These are phyloP conservation scores for Piper betle DNA, from an alignment of 164 flowering plant species.

Conservation along the genomic window DNA sequence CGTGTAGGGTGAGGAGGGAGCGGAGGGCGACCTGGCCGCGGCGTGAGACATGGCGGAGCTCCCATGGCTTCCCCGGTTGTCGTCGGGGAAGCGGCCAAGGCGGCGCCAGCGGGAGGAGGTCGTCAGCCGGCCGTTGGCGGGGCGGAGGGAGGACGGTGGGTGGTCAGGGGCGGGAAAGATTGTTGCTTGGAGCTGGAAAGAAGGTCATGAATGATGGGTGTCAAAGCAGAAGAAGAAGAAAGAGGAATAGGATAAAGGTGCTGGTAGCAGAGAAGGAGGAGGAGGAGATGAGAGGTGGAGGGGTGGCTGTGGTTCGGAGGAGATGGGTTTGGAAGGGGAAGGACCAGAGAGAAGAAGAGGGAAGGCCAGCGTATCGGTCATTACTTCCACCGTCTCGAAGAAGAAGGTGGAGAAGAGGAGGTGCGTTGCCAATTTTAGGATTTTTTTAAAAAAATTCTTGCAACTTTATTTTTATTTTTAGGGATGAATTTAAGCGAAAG, in stretches of 20 bases:
- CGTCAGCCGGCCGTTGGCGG: conserved; percentile 13
- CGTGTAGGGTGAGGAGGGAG: not conserved
- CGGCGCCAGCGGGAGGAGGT: conserved; percentile 16
- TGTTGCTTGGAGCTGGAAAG: conserved; percentile 20
- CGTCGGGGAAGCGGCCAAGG: conserved; percentile 45
- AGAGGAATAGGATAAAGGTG: conserved; percentile 1
- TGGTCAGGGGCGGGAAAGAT: conserved; percentile 5
- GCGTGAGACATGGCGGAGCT: conserved; percentile 34
- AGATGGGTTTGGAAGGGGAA: conserved; percentile 29
- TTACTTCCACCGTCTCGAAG: conserved; percentile 2
- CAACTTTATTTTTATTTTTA: too few species aligned
- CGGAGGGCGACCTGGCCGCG: conserved; percentile 36
- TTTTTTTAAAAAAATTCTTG: too few species aligned
- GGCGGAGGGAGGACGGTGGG: conserved; percentile 2
- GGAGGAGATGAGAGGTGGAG: conserved; percentile 5
- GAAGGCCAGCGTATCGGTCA: conserved; percentile 67
- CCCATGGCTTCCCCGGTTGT: conserved; percentile 73
- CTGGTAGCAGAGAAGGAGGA: not conserved
- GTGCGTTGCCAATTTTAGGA: too few species aligned
- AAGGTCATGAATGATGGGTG: conserved; percentile 19
- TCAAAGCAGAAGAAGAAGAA: conserved; percentile 10
- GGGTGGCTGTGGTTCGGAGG: conserved; percentile 16
- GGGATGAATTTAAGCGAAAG: too few species aligned
- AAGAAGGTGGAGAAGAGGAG: too few species aligned
- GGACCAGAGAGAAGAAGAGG: conserved; percentile 54